Percentiles rank a stretch among this genome's conserved stretches.
These are phyloP conservation scores for Alternaria postmessia DNA, from an alignment of 2,329 filamentous ascomycete species.

Conservation along the genomic window DNA sequence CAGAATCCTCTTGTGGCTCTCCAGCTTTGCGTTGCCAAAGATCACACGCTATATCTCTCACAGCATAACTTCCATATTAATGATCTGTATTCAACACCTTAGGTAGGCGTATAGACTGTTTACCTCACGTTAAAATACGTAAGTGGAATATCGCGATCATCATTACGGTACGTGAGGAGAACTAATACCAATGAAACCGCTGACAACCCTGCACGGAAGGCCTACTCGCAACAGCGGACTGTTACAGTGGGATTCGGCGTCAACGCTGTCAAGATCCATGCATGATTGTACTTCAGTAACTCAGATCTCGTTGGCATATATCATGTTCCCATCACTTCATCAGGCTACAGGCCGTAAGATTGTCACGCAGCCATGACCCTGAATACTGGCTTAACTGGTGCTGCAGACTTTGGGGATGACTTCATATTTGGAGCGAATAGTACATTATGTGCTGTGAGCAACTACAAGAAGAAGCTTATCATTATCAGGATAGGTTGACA, in stretches of 20 bases:
- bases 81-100: no score
- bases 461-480: slow-evolving; percentile 11
- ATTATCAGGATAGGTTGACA: background rate
- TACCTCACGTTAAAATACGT: no score
- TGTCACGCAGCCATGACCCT: background rate
- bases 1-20: no score
- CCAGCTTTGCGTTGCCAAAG: no score
- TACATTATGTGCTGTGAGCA: slow-evolving; percentile 13
- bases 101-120: no score
- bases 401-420: slow-evolving; percentile 16
- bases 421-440: slow-evolving; percentile 10
- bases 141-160: no score
- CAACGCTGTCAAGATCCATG: background rate
- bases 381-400: slow-evolving; percentile 10
- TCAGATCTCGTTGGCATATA: background rate
- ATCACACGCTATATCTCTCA: no score
- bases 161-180: no score
- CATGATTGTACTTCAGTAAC: background rate
- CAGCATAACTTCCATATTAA: no score
- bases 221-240: background rate
- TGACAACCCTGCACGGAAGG: background rate
- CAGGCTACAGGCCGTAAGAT: background rate
- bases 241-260: background rate
- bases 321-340: background rate
- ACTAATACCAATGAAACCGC: background rate